Conservation (phyloP, 1,139 yeast species). For the Pichia sp. region DNA sequence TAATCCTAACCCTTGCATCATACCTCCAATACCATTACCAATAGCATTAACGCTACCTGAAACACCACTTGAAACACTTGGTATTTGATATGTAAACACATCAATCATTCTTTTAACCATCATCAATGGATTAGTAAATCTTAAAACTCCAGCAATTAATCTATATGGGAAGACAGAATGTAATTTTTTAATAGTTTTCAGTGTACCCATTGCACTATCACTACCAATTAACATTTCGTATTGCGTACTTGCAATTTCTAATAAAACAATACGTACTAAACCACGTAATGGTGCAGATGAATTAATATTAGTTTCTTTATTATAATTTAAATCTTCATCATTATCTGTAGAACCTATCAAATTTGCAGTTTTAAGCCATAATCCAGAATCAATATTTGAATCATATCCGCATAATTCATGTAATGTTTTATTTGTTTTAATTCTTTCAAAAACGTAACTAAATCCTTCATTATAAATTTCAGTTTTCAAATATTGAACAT, state of each 20-base stretch:
- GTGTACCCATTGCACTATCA: slow-evolving; percentile 71
- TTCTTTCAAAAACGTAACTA: slow-evolving; percentile 52
- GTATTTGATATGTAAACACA: slow-evolving; percentile 72
- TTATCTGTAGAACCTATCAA: neutral
- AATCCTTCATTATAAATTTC: slow-evolving; percentile 38
- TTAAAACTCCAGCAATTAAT: slow-evolving; percentile 65
- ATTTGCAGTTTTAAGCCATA: slow-evolving; percentile 8
- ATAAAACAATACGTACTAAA: slow-evolving; percentile 73
- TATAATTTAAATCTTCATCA: neutral
- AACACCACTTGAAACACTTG: slow-evolving; percentile 34
- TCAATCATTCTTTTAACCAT: slow-evolving; percentile 75
- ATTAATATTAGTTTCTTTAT: neutral
- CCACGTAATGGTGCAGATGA: slow-evolving; percentile 56
- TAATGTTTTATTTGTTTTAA: slow-evolving; percentile 50
- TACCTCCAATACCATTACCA: slow-evolving; percentile 13
- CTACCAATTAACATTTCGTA: slow-evolving; percentile 74
- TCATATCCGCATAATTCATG: slow-evolving; percentile 38
- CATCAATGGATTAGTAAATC: slow-evolving; percentile 80
- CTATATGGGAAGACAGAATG: slow-evolving; percentile 75
- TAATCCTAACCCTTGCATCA: slow-evolving; percentile 15
- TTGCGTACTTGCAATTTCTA: slow-evolving; percentile 77
- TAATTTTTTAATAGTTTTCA: slow-evolving; percentile 58
- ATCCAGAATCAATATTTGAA: neutral
- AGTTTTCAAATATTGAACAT: slow-evolving; percentile 50
- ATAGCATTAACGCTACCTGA: slow-evolving; percentile 9